These are phyloP conservation scores for Pleurotus tuoliensis DNA, from an alignment of 768 basidiomycete species.

Conservation along the genomic window DNA sequence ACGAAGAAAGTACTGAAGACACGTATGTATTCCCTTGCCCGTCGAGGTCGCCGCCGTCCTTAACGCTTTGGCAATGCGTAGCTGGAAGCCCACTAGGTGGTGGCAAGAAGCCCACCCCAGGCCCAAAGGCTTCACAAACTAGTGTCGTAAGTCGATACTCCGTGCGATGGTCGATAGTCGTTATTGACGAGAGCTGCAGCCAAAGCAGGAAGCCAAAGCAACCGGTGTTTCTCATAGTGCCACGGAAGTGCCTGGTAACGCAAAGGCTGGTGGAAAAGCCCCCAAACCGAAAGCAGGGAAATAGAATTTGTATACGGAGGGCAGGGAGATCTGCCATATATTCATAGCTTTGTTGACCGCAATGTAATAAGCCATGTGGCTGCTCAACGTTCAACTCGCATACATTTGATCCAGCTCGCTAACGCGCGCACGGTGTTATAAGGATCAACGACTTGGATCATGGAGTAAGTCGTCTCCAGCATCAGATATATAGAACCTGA, in stretches of 20 bases:
- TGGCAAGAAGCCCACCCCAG: constrained; percentile 2
- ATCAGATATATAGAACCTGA: too few relatives aligned
- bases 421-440: too few relatives aligned
- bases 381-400: too few relatives aligned
- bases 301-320: background rate
- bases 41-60: background rate
- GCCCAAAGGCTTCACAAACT: background rate
- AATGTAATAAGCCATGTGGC: too few relatives aligned
- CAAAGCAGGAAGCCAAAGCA: constrained; percentile 5
- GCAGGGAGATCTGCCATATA: too few relatives aligned
- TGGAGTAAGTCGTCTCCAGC: too few relatives aligned
- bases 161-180: background rate
- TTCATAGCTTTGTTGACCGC: too few relatives aligned
- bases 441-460: too few relatives aligned
- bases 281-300: constrained; percentile 1
- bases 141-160: background rate
- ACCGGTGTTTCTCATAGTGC: background rate
- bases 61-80: background rate
- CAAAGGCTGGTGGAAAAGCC: background rate
- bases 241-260: background rate
- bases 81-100: background rate
- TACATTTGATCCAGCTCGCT: too few relatives aligned
- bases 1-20: background rate
- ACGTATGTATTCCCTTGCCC: background rate
- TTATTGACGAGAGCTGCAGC: background rate